phyloP scores from a whole-genome alignment of 768 basidiomycete species.

The Tulasnella sp. region DNA sequence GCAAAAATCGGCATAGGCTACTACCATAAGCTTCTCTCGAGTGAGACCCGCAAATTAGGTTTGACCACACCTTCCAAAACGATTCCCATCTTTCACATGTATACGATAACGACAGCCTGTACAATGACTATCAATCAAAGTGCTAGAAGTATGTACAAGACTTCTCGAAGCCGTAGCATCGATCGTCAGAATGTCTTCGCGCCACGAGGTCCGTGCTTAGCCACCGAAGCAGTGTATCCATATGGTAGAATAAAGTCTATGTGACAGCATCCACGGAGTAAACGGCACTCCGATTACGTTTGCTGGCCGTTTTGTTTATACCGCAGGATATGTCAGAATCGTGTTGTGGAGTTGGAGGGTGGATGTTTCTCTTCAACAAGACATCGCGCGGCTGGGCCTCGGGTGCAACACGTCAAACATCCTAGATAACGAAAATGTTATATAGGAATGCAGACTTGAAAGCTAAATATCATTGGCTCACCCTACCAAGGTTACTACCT shows the following conservation, averaged over 20 bases:
- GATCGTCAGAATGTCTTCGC: neutral
- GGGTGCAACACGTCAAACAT: no score
- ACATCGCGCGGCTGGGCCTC: no score
- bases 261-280: neutral
- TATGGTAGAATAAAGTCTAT: neutral
- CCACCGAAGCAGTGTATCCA: neutral
- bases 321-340: no score
- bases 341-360: no score
- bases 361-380: no score
- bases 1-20: neutral
- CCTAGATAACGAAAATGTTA: no score
- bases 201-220: neutral
- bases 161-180: neutral
- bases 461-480: no score
- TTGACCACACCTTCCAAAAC: neutral
- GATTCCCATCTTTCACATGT: neutral
- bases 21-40: neutral
- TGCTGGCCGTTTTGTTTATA: no score
- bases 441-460: no score
- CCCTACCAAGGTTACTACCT: no score
- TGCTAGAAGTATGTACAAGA: neutral
- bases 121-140: neutral
- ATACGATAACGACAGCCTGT: neutral
- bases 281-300: neutral
- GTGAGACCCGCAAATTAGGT: neutral